phyloP scores from a whole-genome alignment of 495 filamentous ascomycete species.

The Penicillium goetzii region DNA sequence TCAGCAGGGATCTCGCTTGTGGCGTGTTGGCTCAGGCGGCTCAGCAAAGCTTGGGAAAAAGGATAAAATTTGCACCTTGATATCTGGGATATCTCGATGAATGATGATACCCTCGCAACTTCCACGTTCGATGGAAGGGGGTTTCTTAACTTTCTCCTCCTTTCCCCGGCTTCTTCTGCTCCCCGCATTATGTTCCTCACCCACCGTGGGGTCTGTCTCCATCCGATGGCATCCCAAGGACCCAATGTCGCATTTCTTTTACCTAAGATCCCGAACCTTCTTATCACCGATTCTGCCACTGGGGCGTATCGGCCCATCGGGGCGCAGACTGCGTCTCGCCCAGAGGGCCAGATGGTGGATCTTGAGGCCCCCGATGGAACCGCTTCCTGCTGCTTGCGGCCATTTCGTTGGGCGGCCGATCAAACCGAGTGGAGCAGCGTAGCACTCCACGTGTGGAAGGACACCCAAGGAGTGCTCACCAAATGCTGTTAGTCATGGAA shows the following conservation, averaged over 20 bases:
- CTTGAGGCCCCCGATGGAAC: not conserved
- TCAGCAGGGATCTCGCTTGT: conserved; percentile 15
- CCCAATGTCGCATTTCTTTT: conserved; percentile 31
- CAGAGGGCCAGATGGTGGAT: conserved; percentile 6
- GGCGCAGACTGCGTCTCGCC: conserved; percentile 14
- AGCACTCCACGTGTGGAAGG: conserved; percentile 38
- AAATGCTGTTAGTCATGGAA: conserved; percentile 21
- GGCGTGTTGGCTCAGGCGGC: conserved; percentile 3
- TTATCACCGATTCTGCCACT: conserved; percentile 24
- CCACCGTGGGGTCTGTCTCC: conserved; percentile 12
- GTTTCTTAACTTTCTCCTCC: no score
- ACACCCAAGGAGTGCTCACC: conserved; percentile 9
- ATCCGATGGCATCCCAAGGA: conserved; percentile 8
- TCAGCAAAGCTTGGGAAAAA: not conserved
- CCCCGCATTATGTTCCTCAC: not conserved
- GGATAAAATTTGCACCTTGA: not conserved
- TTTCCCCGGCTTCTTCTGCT: not conserved
- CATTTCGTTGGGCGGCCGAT: conserved; percentile 28
- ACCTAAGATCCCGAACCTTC: conserved; percentile 33
- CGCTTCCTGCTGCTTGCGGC: conserved; percentile 23
- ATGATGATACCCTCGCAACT: not conserved
- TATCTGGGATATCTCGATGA: not conserved
- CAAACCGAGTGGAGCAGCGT: conserved; percentile 30
- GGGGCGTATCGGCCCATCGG: conserved; percentile 12
- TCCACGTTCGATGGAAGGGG: not conserved